Conservation (phyloP, 768 basidiomycete species). For the Pholiota conissans region DNA sequence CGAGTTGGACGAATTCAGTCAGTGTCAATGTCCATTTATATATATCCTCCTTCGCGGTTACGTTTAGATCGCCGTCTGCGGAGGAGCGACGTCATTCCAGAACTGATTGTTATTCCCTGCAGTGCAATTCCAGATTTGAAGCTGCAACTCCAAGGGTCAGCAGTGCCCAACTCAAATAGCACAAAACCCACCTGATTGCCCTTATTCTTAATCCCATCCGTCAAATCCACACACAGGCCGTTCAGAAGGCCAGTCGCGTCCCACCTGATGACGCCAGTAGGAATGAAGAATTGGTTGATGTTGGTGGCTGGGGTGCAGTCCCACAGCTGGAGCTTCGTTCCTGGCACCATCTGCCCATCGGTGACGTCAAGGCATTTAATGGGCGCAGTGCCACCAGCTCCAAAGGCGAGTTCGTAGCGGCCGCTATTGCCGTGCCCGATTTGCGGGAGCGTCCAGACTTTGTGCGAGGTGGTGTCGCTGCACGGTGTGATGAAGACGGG, state of each 20-base stretch:
- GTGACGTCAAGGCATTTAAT: slow-evolving; percentile 5
- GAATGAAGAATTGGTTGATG: slow-evolving; percentile 1
- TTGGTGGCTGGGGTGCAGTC: background rate
- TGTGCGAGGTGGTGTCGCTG: background rate
- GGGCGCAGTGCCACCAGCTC: background rate
- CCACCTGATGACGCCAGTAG: background rate
- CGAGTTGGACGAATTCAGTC: too few relatives aligned
- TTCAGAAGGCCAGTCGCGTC: background rate
- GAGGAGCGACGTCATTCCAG: background rate
- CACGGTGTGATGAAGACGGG: slow-evolving; percentile 1
- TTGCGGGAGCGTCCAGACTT: slow-evolving; percentile 5
- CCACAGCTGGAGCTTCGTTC: slow-evolving; percentile 5
- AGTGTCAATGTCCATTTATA: too few relatives aligned
- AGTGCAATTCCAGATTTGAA: slow-evolving; percentile 4
- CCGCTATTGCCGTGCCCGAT: slow-evolving; percentile 4
- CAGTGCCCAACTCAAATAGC: background rate
- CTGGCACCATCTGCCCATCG: background rate
- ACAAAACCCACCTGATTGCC: background rate
- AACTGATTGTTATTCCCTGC: background rate
- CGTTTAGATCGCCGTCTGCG: background rate
- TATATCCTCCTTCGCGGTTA: background rate
- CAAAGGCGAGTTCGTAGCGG: background rate
- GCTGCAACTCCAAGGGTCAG: background rate
- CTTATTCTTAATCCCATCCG: background rate
- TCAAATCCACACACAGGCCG: background rate